Evolutionary conservation across 2,329 filamentous ascomycete species (phyloP), one percentile per base, ranked within the genome.

Genomic region (Sphaerulina musiva): DNA sequence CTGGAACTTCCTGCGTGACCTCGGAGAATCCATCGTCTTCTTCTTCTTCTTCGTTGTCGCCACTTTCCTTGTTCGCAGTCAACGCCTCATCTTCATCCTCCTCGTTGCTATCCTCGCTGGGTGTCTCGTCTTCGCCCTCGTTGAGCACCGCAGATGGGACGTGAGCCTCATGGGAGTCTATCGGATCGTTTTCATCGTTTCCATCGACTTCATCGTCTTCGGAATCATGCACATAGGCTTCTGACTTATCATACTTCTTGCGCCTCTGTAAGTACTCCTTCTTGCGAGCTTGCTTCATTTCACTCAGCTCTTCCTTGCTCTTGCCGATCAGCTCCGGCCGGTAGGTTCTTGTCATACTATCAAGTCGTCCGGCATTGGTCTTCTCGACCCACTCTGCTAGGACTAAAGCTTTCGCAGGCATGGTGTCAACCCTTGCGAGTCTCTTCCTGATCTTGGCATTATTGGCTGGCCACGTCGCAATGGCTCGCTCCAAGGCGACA

Each of bases 401-500:
- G 7, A 59, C 51, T 4, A 59, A 38, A 8, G 58, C 58, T 39
- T 58, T 57, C 3, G 60, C 60, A 11, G 60, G 60, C 26, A 56
- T 39, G 6, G 56, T 58, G 29, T 47, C 39, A 8, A 57, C 58
- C 11, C 53, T 50, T 12, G 59, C 60, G 20, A 62, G 50, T 54
- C 54, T 59, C 20, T 48, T 47, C 49, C 51, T 56, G 48, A 58
- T 51, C 36, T 58, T 59, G 40, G 48, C 50, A 8, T 51, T 57
- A 29, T 55, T 50, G 12, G 46, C 44, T 14, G 51, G 39, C 60
- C 60, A 67, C 1, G 57, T 55, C 31, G 60, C 57, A 4, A 72
- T 50, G 11, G 63, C 62, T 6, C 58, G 58, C 14, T 70, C 58
- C 8, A 66, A 59, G 1, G 64, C 69, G 14, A 53, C 50, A 42